Base-by-base conservation (phyloP, 148 eudicot genomes). In the Cornus controversa region DNA sequence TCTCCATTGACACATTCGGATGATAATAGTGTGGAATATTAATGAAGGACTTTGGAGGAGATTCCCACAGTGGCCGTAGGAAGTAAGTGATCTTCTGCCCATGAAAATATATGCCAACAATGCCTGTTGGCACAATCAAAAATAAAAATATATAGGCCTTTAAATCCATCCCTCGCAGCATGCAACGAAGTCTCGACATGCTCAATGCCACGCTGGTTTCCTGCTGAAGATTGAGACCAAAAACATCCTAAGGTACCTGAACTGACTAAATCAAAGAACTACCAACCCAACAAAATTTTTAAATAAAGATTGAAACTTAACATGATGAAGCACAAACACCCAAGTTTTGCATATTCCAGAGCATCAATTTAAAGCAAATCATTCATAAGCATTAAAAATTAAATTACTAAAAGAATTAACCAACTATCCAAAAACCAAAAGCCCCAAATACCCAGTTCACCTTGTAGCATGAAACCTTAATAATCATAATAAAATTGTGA, bases 51-150 rank as follows among this genome's bases (percentile, higher is more conserved):
- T 79, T 87, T 1, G 90, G 90, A 76, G 92, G 90, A 42, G 87
- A 80, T 72, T 89, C 82, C 92, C 92, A 89, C 5, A 85, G 53
- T 2, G 92, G 92, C 34, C 92, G 75, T 10, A 89, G 67, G 67
- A 87, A 89, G 77, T 87, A 86, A 34, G 87, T 81, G 7, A 89
- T 70, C 63, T 87, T 87, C 66, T 87, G 92, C 9, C 92, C 92
- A 65, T 89, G 92, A 53, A 87, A 3, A 72, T 87, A 87, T 54
- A 85, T 69, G n/a, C 80, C 82, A 54, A 78, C 65, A 27, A 84
- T 23, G 26, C 62, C 64, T 10, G 74, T 8, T 13, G 92, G 92
- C 23, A 89, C 5, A 18, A 87, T 45, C 23, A 89, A 29, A 64
- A 87, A 76, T 20, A 84, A 65, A 58, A 85, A 63, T 10, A 85